These are phyloP conservation scores for Talaromyces stipitatus DNA, from an alignment of 495 filamentous ascomycete species.

Conservation along the genomic window DNA sequence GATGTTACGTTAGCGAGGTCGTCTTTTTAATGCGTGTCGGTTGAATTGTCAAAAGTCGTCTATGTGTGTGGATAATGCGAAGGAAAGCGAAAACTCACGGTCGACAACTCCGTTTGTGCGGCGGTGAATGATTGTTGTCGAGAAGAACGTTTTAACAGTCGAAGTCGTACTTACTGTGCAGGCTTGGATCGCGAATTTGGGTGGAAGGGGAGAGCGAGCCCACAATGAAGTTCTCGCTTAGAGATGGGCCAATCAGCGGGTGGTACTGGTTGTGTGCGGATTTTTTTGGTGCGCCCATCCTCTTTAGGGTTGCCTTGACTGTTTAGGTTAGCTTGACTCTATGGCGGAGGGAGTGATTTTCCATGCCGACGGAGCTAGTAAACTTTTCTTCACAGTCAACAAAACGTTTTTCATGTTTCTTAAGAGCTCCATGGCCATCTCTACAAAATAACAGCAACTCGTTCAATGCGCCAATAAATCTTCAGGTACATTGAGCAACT, in stretches of 20 bases:
- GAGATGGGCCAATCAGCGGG: conserved; percentile 17
- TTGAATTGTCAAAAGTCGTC: background rate
- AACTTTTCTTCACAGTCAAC: background rate
- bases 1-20: conserved; percentile 2
- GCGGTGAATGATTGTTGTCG: conserved; percentile 37
- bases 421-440: background rate
- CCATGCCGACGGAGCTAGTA: background rate
- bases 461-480: background rate
- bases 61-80: background rate
- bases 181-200: conserved; percentile 26
- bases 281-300: conserved; percentile 28
- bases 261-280: conserved; percentile 17
- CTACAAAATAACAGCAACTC: background rate
- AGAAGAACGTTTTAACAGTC: conserved; percentile 32
- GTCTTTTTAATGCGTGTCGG: background rate
- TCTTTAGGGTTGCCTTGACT: conserved; percentile 10
- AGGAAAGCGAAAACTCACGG: conserved; percentile 29
- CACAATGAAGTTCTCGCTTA: conserved; percentile 29
- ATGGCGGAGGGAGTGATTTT: background rate
- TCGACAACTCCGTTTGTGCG: conserved; percentile 37
- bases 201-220: conserved; percentile 8
- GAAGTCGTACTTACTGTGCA: conserved; percentile 26
- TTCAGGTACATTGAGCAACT: conserved; percentile 1
- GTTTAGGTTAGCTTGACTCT: background rate
- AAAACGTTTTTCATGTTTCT: background rate